A percentile compares a stretch with the other conserved stretches of the same genome.
These are phyloP conservation scores for Penicillium paxilli DNA, from an alignment of 495 filamentous ascomycete genomes.

Conservation along the genomic window DNA sequence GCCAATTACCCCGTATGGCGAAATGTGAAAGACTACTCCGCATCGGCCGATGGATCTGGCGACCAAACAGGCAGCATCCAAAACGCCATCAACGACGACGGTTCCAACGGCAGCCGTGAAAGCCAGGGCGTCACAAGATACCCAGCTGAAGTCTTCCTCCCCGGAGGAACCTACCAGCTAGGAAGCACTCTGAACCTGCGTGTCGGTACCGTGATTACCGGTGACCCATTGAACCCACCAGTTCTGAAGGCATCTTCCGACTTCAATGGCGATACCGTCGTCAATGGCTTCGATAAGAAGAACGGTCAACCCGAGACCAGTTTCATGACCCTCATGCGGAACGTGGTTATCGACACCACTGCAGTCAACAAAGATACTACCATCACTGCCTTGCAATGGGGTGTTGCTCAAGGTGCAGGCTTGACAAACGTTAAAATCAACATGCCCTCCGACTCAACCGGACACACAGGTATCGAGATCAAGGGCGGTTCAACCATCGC, in stretches of 20 bases:
- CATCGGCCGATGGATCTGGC: conserved; percentile 40
- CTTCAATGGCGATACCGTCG: conserved; percentile 28
- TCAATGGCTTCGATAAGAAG: conserved; percentile 26
- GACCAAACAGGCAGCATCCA: conserved; percentile 44
- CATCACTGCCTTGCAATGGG: conserved; percentile 55
- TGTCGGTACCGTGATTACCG: conserved; percentile 42
- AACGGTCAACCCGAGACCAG: conserved; percentile 33
- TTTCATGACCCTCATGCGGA: conserved; percentile 41
- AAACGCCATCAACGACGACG: conserved; percentile 34
- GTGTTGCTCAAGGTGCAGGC: conserved; percentile 65
- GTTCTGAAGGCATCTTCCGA: conserved; percentile 30
- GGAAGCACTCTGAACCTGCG: conserved; percentile 35
- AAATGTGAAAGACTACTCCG: conserved; percentile 53
- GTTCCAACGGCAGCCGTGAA: conserved; percentile 25
- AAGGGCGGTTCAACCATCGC: conserved; percentile 41
- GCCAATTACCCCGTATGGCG: conserved; percentile 55
- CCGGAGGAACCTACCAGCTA: conserved; percentile 45
- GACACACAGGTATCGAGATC: conserved; percentile 51
- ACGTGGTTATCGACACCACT: conserved; percentile 39
- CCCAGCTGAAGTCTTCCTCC: conserved; percentile 50
- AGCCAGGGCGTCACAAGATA: conserved; percentile 41
- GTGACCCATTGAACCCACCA: conserved; percentile 34
- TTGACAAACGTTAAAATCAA: conserved; percentile 72
- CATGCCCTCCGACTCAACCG: conserved; percentile 55
- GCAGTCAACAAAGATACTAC: conserved; percentile 21